Conservation (phyloP, 306 rosid species). For the Quercus suber region DNA sequence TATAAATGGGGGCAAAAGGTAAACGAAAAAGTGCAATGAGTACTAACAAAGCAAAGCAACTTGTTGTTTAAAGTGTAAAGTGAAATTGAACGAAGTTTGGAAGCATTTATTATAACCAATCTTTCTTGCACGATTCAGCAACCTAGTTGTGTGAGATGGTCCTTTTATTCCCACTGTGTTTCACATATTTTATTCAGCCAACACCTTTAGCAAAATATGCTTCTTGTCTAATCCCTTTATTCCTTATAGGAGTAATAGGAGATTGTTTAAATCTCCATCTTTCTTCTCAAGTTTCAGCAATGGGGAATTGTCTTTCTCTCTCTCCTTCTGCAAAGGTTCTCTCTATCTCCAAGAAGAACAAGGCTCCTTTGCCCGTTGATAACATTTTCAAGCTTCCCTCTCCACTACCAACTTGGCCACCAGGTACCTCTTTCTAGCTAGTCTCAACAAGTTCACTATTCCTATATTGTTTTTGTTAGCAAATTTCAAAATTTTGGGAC, state of each 20-base stretch:
- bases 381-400: conserved; percentile 60
- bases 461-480: too few relatives aligned
- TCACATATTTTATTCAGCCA: not conserved
- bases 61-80: conserved; percentile 28
- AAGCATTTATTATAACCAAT: conserved; percentile 17
- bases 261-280: not conserved
- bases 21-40: conserved; percentile 8
- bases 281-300: conserved; percentile 3
- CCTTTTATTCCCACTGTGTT: not conserved
- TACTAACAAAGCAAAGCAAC: conserved; percentile 1
- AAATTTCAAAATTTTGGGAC: too few relatives aligned
- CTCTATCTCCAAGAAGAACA: conserved; percentile 29
- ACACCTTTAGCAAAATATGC: conserved; percentile 15
- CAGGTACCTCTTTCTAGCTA: conserved; percentile 26
- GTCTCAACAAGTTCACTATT: not conserved
- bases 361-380: conserved; percentile 39
- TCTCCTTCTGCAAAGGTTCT: conserved; percentile 15
- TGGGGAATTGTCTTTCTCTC: conserved; percentile 35
- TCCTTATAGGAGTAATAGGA: not conserved
- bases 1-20: not conserved
- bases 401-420: conserved; percentile 35
- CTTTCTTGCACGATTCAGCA: conserved; percentile 36
- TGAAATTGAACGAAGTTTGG: conserved; percentile 21
- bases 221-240: conserved; percentile 23
- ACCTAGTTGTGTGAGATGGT: not conserved